Conservation (phyloP, 768 basidiomycete species). For the Boletus tomentosulus region DNA sequence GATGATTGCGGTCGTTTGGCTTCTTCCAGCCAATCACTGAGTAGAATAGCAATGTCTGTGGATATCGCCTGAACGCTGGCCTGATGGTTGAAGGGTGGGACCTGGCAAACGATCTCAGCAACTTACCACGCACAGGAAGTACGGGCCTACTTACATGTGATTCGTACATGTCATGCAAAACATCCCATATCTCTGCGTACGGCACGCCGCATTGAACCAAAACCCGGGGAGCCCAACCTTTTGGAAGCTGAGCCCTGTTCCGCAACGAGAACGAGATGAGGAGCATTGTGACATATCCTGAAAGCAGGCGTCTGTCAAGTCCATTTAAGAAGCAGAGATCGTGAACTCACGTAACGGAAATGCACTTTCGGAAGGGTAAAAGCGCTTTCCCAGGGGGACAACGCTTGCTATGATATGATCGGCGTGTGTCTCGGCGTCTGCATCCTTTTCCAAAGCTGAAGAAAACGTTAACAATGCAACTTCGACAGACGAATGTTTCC, state of each 20-base stretch:
- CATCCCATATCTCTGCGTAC: conserved; percentile 78
- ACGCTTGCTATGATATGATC: conserved; percentile 64
- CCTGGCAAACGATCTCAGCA: conserved; percentile 36
- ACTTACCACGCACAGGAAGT: neutral
- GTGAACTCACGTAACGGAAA: conserved; percentile 74
- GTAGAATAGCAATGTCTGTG: conserved; percentile 74
- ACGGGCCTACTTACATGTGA: conserved; percentile 58
- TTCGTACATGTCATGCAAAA: conserved; percentile 82
- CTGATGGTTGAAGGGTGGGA: conserved; percentile 82
- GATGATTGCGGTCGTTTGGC: conserved; percentile 70
- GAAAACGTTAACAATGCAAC: conserved; percentile 2
- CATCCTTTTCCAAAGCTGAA: conserved; percentile 52
- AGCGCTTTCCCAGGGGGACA: conserved; percentile 73
- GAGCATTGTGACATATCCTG: conserved; percentile 73
- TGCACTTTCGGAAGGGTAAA: conserved; percentile 87
- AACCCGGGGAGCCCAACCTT: conserved; percentile 81
- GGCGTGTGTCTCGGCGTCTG: conserved; percentile 50
- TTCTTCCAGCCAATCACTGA: conserved; percentile 77
- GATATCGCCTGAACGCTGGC: conserved; percentile 76
- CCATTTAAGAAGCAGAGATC: neutral
- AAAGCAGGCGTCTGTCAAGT: neutral
- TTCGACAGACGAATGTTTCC: conserved; percentile 17
- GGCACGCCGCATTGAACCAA: conserved; percentile 81
- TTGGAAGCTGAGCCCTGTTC: conserved; percentile 51
- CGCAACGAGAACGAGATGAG: conserved; percentile 71